phyloP scores from a whole-genome alignment of 2,329 filamentous ascomycete species.

The Claviceps monticola region DNA sequence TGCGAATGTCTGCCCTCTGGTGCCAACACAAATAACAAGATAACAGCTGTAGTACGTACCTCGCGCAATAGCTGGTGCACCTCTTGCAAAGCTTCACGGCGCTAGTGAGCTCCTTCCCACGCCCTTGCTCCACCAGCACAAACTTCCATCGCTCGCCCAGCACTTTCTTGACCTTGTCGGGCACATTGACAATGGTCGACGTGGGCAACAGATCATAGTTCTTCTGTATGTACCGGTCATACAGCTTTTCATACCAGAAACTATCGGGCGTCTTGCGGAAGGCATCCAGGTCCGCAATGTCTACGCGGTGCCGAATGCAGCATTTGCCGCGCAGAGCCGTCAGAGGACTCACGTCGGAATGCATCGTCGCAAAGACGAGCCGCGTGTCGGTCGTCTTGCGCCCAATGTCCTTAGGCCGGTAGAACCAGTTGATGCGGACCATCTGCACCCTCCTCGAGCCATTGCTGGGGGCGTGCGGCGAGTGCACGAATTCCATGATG shows the following conservation, averaged over 20 bases:
- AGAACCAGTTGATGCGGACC: slow-evolving; percentile 95
- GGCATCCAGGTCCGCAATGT: slow-evolving; percentile 68
- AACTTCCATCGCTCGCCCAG: slow-evolving; percentile 94
- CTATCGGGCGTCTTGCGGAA: slow-evolving; percentile 75
- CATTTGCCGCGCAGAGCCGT: slow-evolving; percentile 90
- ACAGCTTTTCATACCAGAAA: slow-evolving; percentile 97
- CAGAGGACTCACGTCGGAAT: slow-evolving; percentile 89
- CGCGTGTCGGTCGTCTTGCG: slow-evolving; percentile 85
- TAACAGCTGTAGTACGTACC: slow-evolving; percentile 33
- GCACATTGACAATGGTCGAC: slow-evolving; percentile 86
- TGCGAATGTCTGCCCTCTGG: background rate
- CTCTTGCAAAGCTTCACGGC: slow-evolving; percentile 93
- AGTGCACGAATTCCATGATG: slow-evolving; percentile 94
- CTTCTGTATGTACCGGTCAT: slow-evolving; percentile 95
- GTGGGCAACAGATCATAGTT: slow-evolving; percentile 96
- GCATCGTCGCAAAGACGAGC: slow-evolving; percentile 91
- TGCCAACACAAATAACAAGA: background rate
- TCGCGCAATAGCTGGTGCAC: slow-evolving; percentile 82
- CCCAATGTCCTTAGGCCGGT: slow-evolving; percentile 88
- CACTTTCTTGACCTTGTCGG: slow-evolving; percentile 86
- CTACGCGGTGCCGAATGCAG: slow-evolving; percentile 73
- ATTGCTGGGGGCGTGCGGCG: slow-evolving; percentile 58
- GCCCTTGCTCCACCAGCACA: slow-evolving; percentile 84
- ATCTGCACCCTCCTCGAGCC: slow-evolving; percentile 62
- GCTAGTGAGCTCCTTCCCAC: slow-evolving; percentile 88